Conservation (phyloP, 352 stramenopile genomes). For the Phytophthora boehmeriae region DNA sequence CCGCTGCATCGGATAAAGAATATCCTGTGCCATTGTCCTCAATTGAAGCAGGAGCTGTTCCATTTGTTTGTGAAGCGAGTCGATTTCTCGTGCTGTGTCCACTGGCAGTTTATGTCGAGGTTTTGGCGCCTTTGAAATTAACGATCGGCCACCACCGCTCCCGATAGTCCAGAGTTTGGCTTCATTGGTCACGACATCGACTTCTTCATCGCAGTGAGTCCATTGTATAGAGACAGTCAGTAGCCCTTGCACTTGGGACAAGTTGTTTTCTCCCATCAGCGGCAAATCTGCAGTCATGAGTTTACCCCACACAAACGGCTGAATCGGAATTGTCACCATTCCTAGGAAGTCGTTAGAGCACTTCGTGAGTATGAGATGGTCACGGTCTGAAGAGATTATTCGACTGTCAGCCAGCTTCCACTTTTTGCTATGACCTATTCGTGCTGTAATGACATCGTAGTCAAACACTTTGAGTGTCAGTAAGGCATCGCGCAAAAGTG, state of each 20-base stretch:
- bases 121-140: conserved; percentile 24
- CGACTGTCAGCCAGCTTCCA: conserved; percentile 6
- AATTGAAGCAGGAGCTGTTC: conserved; percentile 28
- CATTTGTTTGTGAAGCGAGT: conserved; percentile 19
- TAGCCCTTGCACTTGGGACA: conserved; percentile 33
- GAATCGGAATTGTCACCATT: conserved; percentile 42
- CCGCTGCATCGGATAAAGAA: conserved; percentile 58
- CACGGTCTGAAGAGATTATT: too few species aligned
- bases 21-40: conserved; percentile 28
- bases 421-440: conserved; percentile 1
- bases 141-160: conserved; percentile 21
- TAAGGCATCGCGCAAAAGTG: conserved; percentile 1
- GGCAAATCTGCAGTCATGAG: conserved; percentile 46
- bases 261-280: conserved; percentile 33
- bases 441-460: conserved; percentile 41
- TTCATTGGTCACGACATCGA: conserved; percentile 7
- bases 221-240: conserved; percentile 67
- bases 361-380: neutral
- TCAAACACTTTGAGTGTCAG: conserved; percentile 41
- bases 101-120: conserved; percentile 29
- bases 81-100: conserved; percentile 23
- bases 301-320: conserved; percentile 49
- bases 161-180: conserved; percentile 30
- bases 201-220: conserved; percentile 41
- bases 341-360: conserved; percentile 50